These are phyloP conservation scores for Panicum hallii DNA, from an alignment of 202 grass and related monocot genomes.

Conservation along the genomic window DNA sequence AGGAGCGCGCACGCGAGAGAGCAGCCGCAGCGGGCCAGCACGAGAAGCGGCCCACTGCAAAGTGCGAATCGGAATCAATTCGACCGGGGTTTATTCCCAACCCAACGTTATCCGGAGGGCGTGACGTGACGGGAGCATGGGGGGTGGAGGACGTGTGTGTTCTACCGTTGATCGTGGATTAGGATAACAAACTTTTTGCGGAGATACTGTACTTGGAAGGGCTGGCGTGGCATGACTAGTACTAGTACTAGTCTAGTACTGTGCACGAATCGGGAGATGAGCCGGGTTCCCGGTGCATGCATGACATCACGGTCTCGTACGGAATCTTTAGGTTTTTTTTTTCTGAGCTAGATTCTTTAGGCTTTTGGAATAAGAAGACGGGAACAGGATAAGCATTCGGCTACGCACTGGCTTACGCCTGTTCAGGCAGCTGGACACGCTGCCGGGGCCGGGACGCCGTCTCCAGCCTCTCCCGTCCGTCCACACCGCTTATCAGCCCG, in stretches of 20 bases:
- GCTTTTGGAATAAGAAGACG: not conserved
- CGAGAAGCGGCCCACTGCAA: not conserved
- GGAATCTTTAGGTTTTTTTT: not conserved
- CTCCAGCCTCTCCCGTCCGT: no score
- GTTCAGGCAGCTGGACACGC: no score
- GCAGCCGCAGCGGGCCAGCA: not conserved
- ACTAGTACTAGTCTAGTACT: no score
- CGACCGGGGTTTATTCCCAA: not conserved
- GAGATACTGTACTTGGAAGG: no score
- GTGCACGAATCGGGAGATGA: not conserved
- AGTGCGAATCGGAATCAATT: not conserved
- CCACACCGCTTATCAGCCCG: no score
- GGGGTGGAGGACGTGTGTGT: no score
- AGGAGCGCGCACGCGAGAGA: not conserved
- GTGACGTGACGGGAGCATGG: not conserved
- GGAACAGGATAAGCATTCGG: not conserved
- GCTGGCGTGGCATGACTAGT: no score
- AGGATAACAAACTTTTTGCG: not conserved
- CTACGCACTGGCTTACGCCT: not conserved
- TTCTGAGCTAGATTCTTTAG: not conserved
- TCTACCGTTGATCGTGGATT: not conserved
- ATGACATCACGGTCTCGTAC: not conserved
- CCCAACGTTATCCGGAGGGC: not conserved
- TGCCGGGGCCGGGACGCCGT: no score
- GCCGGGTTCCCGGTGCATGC: not conserved